Conservation (phyloP, 139 green algal genomes). For the Picochlorum sp. region DNA sequence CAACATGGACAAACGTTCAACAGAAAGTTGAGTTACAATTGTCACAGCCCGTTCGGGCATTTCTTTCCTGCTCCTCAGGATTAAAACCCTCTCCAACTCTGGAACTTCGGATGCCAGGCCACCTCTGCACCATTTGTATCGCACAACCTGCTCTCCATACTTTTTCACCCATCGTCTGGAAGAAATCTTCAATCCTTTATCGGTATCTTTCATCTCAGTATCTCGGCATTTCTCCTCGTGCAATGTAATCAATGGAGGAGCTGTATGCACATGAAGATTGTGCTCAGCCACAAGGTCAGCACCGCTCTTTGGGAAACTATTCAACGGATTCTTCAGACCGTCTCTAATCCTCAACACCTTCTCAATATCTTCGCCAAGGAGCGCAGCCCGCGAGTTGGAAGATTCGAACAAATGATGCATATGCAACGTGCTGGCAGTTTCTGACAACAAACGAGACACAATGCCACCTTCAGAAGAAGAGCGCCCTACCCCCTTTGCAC, state of each 20-base stretch:
- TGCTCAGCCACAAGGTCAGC: neutral
- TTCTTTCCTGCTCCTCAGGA: constrained; percentile 14
- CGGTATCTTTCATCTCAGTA: neutral
- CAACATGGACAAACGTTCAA: constrained; percentile 29
- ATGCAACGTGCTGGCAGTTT: neutral
- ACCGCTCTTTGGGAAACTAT: neutral
- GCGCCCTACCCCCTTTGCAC: neutral
- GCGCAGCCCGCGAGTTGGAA: neutral
- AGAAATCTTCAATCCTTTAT: neutral
- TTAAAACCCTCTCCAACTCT: constrained; percentile 20
- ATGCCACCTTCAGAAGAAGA: neutral
- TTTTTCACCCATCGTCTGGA: neutral
- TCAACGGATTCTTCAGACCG: constrained; percentile 7
- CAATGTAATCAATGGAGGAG: constrained; percentile 6
- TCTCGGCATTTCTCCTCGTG: neutral
- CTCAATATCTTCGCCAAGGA: neutral
- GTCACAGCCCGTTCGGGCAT: constrained; percentile 15
- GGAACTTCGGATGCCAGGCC: constrained; percentile 15
- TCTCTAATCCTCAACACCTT: neutral
- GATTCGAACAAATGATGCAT: neutral
- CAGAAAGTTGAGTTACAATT: constrained; percentile 25
- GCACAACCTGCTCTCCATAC: constrained; percentile 11
- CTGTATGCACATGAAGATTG: constrained; percentile 2
- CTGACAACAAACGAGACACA: neutral
- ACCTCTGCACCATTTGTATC: constrained; percentile 24